Base-by-base conservation (phyloP, 257 asterid species). In the Jacaranda mimosifolia region DNA sequence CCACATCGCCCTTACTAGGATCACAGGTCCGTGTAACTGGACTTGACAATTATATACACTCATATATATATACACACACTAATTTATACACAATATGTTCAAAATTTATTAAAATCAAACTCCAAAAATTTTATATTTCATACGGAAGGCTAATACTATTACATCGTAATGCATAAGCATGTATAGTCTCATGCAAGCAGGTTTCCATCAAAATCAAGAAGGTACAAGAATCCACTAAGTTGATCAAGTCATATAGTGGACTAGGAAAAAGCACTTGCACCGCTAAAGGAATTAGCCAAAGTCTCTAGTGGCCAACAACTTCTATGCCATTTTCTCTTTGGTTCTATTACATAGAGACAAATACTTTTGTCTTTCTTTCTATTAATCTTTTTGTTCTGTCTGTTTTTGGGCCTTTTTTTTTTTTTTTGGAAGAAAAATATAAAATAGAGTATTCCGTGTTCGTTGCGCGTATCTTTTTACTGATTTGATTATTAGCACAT, bases 171-270 rank as follows among this genome's bases (percentile, higher is more conserved):
- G 32, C 32, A 26, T 26, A 26, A 26, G 32, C 32, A 26, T 26
- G 32, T 26, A 26, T 26, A 2, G 32, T 26, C 32, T 15, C 7
- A n/a, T 5, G 14, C 53, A 39, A 15, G 13, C 46, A 52, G 76
- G 76, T 71, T 63, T 70, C 83, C 11, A 71, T 82, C 83, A 79
- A 74, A 72, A 79, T 83, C 86, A 83, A 62, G 38, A 11, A 74
- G 58, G 43, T 51, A 63, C 21, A 64, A 43, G 26, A 15, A 55
- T 43, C 81, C 81, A 82, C 80, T 69, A 40, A 55, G 26, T 3
- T 75, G 71, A 78, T 59, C 68, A 66, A 72, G 15, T 81, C 73
- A 52, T 68, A 32, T 60, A 40, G 71, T 68, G 76, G 67, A 53
- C 39, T 71, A 65, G 58, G 63, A 45, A 17, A 63, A 51, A 43